Conservation (phyloP, 2,329 filamentous ascomycete species). For the Leptographium radiaticola region DNA sequence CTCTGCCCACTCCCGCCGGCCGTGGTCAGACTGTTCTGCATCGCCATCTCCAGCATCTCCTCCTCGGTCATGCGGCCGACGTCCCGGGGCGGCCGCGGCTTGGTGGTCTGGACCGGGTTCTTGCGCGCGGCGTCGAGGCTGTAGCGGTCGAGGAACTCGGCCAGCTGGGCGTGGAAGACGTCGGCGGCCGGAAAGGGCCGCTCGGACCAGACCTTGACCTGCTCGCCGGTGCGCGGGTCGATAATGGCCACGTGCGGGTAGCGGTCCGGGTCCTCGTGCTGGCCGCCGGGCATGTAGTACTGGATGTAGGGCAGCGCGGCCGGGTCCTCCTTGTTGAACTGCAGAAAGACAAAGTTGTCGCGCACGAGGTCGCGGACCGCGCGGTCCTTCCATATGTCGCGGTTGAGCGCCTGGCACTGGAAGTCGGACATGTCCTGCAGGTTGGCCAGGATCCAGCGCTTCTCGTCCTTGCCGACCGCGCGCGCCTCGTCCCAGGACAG, state of each 20-base stretch:
- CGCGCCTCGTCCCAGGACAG: conserved; percentile 75
- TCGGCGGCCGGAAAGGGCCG: conserved; percentile 54
- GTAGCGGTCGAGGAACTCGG: conserved; percentile 95
- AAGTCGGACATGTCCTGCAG: conserved; percentile 90
- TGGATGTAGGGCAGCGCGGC: conserved; percentile 70
- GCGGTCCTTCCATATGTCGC: conserved; percentile 89
- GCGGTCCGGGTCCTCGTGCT: conserved; percentile 69
- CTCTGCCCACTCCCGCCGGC: conserved; percentile 6
- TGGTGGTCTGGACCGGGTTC: conserved; percentile 79
- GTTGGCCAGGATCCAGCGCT: conserved; percentile 94
- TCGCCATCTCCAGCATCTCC: conserved; percentile 88
- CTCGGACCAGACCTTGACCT: conserved; percentile 93
- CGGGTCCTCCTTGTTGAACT: conserved; percentile 78
- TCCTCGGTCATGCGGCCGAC: conserved; percentile 89
- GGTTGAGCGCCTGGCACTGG: conserved; percentile 84
- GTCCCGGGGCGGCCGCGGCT: conserved; percentile 50
- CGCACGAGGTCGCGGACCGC: conserved; percentile 66
- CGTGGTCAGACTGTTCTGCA: conserved; percentile 72
- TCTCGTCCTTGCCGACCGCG: conserved; percentile 69
- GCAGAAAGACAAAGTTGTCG: conserved; percentile 92
- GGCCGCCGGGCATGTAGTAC: conserved; percentile 67
- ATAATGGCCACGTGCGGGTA: conserved; percentile 95
- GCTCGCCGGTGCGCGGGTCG: conserved; percentile 89
- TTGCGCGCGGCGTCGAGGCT: conserved; percentile 78
- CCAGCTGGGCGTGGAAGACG: conserved; percentile 83